Base-by-base conservation (phyloP, 306 rosid species). In the Cucumis cinereus region DNA sequence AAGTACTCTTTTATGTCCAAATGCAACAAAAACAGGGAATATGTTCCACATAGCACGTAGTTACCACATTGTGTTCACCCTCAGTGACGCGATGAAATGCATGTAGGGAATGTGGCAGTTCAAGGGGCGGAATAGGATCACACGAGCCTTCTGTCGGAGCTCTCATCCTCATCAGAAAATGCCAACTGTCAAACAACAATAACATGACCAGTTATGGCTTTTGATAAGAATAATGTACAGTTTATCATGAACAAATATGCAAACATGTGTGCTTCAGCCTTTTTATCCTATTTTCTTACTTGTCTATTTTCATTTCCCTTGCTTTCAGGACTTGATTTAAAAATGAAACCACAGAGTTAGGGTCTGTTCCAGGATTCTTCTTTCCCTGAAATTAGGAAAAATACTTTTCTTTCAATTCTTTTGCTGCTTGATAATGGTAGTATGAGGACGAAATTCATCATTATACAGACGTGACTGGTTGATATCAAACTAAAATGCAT, bases 251-350 rank as follows among this genome's bases (percentile, higher is more conserved):
- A 5, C 30, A 61, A n/a, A 47, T 73, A 53, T 73, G 45, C 56
- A 22, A 41, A 28, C 74, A 45, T 30, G 45, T 10, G 19, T 19
- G 63, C 28, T 10, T 52, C 47, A 77, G 50, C 26, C 73, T 43
- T 30, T 19, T 8, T n/a, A 50, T 62, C 15, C 74, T 47, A 14
- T 62, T 30, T 35, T 69, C 79, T 62, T 62, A 93, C 98, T 89
- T 94, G 90, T 94, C 99, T 69, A 91, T 92, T 87, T 90, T 88
- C 92, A 92, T 94, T 84, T 89, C 95, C 87, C 85, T 85, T 75
- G 97, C 97, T 74, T 77, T 76, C 90, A 81, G 67, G 78, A 92
- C 99, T 86, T 86, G 85, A 35, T 81, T 59, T 76, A 94, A 82
- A 85, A 94, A 94, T 40, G 84, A 78, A 84, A 83, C 68, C 79